Base-by-base conservation (phyloP, 441 rosid species). In the Eutrema salsugineum region DNA sequence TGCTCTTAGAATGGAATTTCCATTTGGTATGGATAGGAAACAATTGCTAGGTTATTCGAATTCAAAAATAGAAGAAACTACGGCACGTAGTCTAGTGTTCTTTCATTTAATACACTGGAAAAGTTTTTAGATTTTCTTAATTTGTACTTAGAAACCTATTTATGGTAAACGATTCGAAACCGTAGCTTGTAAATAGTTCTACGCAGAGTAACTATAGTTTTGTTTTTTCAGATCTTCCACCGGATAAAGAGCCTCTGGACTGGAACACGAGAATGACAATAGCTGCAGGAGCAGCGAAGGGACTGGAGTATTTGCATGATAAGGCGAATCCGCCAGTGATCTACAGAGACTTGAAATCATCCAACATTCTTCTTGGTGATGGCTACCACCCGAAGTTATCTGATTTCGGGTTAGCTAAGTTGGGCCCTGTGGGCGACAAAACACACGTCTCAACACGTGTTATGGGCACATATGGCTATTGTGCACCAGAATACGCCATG, bases 401-500 rank as follows among this genome's bases (percentile, higher is more conserved):
- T 8, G 99, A 94, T 79, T 94, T 94, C 19, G 99, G 99, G 61
- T 87, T 94, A 38, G 99, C 99, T 17, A 94, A 94, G 78, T 80
- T 94, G 35, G 99, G 99, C 11, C 99, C 99, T 15, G 99, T 94
- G 30, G 99, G 99, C 22, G 99, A 94, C 76, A 92, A 94, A 77
- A 94, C 99, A 44, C 99, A 94, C 47, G 99, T 94, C 74, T 94
- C 99, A 14, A 94, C 99, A 5, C 96, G 99, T 54, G 99, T 94
- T 61, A 94, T 94, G 99, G 99, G 99, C 16, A 94, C 99, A 30
- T 92, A 94, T 49, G 99, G 98, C 70, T 94, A 94, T 62, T 94
- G 99, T 85, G 99, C 99, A 38, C 99, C 99, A 0, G 99, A 94
- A 65, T 94, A 94, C 71, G 99, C 99, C 19, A 94, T 94, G 99